These are phyloP conservation scores for Actinidia arguta DNA, from an alignment of 179 eudicot species.

Conservation along the genomic window DNA sequence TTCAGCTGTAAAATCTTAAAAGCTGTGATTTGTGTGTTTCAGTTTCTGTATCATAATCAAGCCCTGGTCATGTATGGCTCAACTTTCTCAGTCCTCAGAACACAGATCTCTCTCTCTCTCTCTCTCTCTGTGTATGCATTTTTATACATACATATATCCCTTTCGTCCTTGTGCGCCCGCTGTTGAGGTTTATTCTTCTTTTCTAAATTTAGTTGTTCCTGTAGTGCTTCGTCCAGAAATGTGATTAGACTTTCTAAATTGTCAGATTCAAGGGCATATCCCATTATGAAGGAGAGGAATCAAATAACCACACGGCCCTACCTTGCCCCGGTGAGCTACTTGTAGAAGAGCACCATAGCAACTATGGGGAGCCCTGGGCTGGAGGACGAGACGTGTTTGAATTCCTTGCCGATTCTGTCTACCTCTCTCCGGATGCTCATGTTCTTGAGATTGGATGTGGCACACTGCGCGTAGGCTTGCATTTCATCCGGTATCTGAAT, in stretches of 20 bases:
- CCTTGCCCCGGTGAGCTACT: conserved; percentile 96
- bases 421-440: conserved; percentile 61
- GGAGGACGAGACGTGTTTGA: conserved; percentile 98
- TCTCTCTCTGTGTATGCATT: not conserved
- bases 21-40: not conserved
- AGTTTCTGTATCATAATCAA: too few species aligned
- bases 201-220: not conserved
- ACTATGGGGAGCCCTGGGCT: conserved; percentile 99
- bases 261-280: conserved; percentile 95
- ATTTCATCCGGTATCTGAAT: conserved; percentile 82
- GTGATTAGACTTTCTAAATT: not conserved
- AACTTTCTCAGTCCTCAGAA: too few species aligned
- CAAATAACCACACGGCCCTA: conserved; percentile 82
- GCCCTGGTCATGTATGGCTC: too few species aligned
- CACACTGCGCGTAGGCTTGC: conserved; percentile 95
- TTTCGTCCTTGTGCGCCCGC: not conserved
- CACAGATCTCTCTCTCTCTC: too few species aligned
- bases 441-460: conserved; percentile 99
- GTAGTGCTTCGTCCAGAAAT: not conserved
- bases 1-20: not conserved
- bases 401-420: conserved; percentile 76
- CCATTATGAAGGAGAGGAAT: conserved; percentile 81
- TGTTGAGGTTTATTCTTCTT: not conserved
- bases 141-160: not conserved
- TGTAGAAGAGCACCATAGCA: conserved; percentile 97